These are phyloP conservation scores for Populus tomentosa DNA, from an alignment of 441 rosid genomes.

Conservation along the genomic window DNA sequence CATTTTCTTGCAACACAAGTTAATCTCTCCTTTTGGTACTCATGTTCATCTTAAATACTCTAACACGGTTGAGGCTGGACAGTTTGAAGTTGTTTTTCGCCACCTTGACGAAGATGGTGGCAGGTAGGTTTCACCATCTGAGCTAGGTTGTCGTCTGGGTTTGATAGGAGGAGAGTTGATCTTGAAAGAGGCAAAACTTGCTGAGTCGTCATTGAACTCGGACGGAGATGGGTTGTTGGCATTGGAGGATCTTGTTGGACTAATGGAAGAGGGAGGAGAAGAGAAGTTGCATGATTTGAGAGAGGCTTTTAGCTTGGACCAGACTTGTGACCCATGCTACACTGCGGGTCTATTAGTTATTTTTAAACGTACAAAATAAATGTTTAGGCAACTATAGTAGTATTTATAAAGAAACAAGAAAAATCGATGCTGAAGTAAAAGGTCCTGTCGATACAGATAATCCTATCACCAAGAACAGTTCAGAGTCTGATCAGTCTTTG, in stretches of 20 bases:
- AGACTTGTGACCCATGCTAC: too few species aligned
- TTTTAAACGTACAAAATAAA: too few species aligned
- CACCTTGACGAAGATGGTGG: conserved; percentile 47
- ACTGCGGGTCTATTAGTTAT: too few species aligned
- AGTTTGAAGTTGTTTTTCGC: conserved; percentile 25
- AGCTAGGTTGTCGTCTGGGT: conserved; percentile 37
- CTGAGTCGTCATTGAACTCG: conserved; percentile 1
- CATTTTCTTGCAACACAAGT: not conserved
- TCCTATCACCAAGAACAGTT: not conserved
- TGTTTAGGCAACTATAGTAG: too few species aligned
- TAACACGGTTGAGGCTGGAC: conserved; percentile 11
- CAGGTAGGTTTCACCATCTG: conserved; percentile 50
- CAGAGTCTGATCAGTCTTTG: not conserved
- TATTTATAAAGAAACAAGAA: too few species aligned
- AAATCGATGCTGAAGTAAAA: not conserved
- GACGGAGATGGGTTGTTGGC: conserved; percentile 44
- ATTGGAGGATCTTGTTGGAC: conserved; percentile 51
- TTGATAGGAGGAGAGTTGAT: conserved; percentile 32
- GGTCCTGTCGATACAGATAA: not conserved
- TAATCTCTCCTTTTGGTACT: not conserved
- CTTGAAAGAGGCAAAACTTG: conserved; percentile 26
- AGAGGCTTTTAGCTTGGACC: conserved; percentile 55
- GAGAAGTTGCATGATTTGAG: conserved; percentile 55
- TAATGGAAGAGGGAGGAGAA: conserved; percentile 53
- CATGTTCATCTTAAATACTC: not conserved